Evolutionary conservation across 228 moss, liverwort and hornwort genomes (phyloP).

Genomic region (Sphagnum magellanicum): DNA sequence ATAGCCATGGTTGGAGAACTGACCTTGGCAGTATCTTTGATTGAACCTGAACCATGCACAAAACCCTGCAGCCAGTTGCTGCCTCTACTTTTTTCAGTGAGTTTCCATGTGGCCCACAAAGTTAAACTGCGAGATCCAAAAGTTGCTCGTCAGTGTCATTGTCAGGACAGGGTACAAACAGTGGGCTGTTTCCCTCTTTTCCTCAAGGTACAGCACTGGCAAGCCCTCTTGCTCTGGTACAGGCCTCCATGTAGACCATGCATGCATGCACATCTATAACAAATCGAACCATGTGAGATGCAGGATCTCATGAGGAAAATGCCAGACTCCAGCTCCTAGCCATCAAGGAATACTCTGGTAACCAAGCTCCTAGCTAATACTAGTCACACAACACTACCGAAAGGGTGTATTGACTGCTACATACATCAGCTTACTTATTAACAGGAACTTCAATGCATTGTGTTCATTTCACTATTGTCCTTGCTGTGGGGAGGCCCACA

Average conservation of each 20-base stretch:
- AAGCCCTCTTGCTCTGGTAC: no score
- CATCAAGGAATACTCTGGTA: no score
- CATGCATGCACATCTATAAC: no score
- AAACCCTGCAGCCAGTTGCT: constrained; percentile 84
- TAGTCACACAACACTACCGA: not conserved
- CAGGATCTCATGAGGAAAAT: no score
- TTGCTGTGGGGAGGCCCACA: constrained; percentile 53
- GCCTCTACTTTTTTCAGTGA: constrained; percentile 91
- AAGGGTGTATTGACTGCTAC: not conserved
- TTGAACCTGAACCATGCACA: constrained; percentile 84
- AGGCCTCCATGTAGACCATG: no score
- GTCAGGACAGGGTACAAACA: not conserved
- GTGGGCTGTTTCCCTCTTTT: no score
- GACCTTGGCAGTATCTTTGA: constrained; percentile 91
- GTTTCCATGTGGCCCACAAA: constrained; percentile 88
- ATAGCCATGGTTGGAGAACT: not conserved
- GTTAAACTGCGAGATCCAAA: constrained; percentile 56
- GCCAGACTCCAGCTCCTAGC: no score
- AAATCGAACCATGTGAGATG: no score
- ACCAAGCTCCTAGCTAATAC: no score
- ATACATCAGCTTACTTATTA: constrained; percentile 84
- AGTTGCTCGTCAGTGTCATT: not conserved
- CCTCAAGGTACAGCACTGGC: no score
- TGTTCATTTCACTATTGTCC: constrained; percentile 63
- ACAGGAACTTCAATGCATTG: constrained; percentile 84